Evolutionary conservation across 768 basidiomycete species (phyloP).

Genomic region (Sporobolomyces roseus): DNA sequence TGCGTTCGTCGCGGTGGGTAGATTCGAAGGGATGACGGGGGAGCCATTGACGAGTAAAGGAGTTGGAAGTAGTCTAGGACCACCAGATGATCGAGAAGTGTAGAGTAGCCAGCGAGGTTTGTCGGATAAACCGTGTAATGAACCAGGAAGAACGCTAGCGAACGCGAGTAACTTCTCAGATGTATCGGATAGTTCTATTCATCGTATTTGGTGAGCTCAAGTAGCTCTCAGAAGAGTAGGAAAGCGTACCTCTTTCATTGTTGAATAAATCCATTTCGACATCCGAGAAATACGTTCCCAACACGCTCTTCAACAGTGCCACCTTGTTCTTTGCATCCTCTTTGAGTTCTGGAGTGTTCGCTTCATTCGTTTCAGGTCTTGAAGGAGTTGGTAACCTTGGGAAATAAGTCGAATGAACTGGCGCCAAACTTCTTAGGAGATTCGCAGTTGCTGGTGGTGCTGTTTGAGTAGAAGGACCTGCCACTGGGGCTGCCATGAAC

Average conservation of each 20-base stretch:
- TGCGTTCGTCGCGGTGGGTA: neutral
- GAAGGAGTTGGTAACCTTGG: neutral
- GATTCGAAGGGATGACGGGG: neutral
- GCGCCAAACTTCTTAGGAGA: constrained; percentile 15
- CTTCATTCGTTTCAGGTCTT: constrained; percentile 23
- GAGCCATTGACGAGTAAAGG: constrained; percentile 23
- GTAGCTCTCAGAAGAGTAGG: neutral
- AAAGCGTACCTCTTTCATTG: constrained; percentile 2
- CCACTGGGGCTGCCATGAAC: neutral
- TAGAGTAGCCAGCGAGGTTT: constrained; percentile 36
- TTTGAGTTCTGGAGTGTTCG: neutral
- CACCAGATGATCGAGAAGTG: constrained; percentile 10
- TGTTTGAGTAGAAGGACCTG: constrained; percentile 11
- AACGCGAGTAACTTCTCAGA: constrained; percentile 24
- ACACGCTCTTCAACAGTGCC: constrained; percentile 32
- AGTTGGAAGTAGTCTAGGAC: constrained; percentile 6
- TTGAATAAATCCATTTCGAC: constrained; percentile 33
- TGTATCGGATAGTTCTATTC: constrained; percentile 10
- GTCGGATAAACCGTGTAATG: constrained; percentile 25
- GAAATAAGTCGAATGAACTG: constrained; percentile 20
- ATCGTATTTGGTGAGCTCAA: neutral
- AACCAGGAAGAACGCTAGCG: constrained; percentile 19
- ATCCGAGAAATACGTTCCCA: constrained; percentile 36
- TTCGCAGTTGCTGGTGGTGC: constrained; percentile 11
- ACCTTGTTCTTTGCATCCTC: constrained; percentile 31